phyloP scores from a whole-genome alignment of 2,329 filamentous ascomycete genomes.

The Fusarium stilboides region DNA sequence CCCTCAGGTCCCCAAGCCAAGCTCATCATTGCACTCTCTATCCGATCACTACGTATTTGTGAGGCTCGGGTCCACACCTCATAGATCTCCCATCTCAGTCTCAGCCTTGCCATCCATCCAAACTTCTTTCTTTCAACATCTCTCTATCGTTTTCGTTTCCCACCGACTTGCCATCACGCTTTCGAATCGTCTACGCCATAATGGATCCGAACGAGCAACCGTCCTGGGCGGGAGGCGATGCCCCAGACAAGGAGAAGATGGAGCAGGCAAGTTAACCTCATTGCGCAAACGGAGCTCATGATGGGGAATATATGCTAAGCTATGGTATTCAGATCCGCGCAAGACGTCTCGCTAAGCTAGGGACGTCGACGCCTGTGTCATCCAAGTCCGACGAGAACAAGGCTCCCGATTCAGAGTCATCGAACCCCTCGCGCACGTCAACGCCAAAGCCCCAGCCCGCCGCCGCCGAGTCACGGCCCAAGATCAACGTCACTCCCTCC shows the following conservation, averaged over 20 bases:
- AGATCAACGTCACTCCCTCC: conserved; percentile 57
- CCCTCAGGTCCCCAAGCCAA: conserved; percentile 36
- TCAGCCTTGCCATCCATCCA: conserved; percentile 39
- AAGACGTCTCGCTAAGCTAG: conserved; percentile 66
- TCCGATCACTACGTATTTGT: conserved; percentile 23
- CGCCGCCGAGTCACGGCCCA: conserved; percentile 47
- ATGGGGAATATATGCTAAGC: conserved; percentile 31
- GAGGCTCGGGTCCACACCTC: conserved; percentile 43
- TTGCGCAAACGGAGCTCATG: conserved; percentile 32
- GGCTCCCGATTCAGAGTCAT: conserved; percentile 47
- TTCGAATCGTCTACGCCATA: conserved; percentile 16
- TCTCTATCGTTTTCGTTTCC: conserved; percentile 9
- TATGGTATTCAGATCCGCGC: conserved; percentile 60
- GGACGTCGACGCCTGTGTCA: conserved; percentile 53
- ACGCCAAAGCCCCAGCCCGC: conserved; percentile 50
- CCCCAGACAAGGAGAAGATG: conserved; percentile 72
- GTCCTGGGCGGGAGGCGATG: conserved; percentile 62
- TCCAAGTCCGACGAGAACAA: conserved; percentile 54
- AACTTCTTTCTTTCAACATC: conserved; percentile 17
- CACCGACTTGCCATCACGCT: neutral
- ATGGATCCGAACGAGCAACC: conserved; percentile 66
- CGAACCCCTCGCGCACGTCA: conserved; percentile 49
- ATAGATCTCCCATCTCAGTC: conserved; percentile 29
- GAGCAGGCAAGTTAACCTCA: conserved; percentile 62
- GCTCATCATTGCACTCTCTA: conserved; percentile 32